Evolutionary conservation across 768 basidiomycete genomes (phyloP).

Genomic region (Podaxis sp.): DNA sequence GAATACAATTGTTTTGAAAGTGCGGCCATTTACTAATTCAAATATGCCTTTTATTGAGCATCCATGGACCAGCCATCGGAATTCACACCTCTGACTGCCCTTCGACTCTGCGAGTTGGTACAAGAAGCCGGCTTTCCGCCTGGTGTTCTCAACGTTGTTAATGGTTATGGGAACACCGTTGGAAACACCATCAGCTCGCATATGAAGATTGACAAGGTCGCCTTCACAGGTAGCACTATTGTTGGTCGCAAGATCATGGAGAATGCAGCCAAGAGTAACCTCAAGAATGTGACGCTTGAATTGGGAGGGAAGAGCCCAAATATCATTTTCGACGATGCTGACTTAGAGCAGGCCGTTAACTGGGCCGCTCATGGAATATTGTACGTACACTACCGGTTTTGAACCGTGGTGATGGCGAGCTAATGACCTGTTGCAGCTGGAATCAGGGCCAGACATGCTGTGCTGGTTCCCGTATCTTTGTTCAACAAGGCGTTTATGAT

Average conservation of each 20-base stretch:
- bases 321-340: slow-evolving; percentile 64
- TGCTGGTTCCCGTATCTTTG: slow-evolving; percentile 80
- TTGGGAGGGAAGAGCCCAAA: slow-evolving; percentile 67
- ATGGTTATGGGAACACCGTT: slow-evolving; percentile 51
- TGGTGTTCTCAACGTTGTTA: slow-evolving; percentile 72
- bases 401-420: background rate
- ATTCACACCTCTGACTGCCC: slow-evolving; percentile 66
- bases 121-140: slow-evolving; percentile 73
- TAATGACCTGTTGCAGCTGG: slow-evolving; percentile 6
- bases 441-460: slow-evolving; percentile 64
- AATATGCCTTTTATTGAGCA: background rate
- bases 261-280: slow-evolving; percentile 67
- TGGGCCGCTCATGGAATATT: slow-evolving; percentile 70
- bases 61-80: slow-evolving; percentile 53
- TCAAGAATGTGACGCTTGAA: slow-evolving; percentile 75
- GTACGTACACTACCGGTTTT: slow-evolving; percentile 32
- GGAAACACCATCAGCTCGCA: slow-evolving; percentile 61
- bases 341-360: slow-evolving; percentile 59
- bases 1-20: slow-evolving; percentile 69
- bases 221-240: slow-evolving; percentile 77
- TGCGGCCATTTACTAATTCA: background rate
- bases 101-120: slow-evolving; percentile 49
- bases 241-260: slow-evolving; percentile 71
- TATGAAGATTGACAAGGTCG: slow-evolving; percentile 63
- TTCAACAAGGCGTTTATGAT: slow-evolving; percentile 80